These are phyloP conservation scores for Penicillium verrucosum DNA, from an alignment of 2,329 filamentous ascomycete genomes.

Conservation along the genomic window DNA sequence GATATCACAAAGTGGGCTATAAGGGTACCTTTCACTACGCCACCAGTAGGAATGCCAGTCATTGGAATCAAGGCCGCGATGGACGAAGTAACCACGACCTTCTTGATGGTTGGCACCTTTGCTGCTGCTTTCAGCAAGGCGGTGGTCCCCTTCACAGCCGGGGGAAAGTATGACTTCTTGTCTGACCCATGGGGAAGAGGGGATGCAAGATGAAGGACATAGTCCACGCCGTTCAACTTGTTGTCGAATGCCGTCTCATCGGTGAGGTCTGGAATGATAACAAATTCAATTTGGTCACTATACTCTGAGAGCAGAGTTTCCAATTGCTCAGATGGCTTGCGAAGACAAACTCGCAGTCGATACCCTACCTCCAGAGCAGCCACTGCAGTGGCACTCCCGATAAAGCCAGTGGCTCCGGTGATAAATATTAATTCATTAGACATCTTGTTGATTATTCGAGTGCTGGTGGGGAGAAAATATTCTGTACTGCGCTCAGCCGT, in stretches of 20 bases:
- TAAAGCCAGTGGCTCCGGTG: slow-evolving; percentile 27
- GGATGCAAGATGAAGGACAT: slow-evolving; percentile 26
- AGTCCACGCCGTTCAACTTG: slow-evolving; percentile 23
- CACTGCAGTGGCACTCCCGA: slow-evolving; percentile 22
- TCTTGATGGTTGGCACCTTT: slow-evolving; percentile 21
- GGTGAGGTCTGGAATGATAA: slow-evolving; percentile 20
- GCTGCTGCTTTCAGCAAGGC: slow-evolving; percentile 18
- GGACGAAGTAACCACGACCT: slow-evolving; percentile 24
- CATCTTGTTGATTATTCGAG: slow-evolving; percentile 13
- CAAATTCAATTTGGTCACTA: slow-evolving; percentile 16
- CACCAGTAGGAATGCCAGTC: slow-evolving; percentile 16
- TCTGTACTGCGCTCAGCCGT: background rate
- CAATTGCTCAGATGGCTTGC: slow-evolving; percentile 15
- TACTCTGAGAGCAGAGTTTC: slow-evolving; percentile 11
- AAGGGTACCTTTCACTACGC: slow-evolving; percentile 18
- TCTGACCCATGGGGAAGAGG: slow-evolving; percentile 19
- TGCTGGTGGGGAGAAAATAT: background rate
- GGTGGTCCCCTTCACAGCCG: slow-evolving; percentile 22
- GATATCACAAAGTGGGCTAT: too few relatives aligned
- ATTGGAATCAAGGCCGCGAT: slow-evolving; percentile 19
- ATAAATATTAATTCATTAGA: slow-evolving; percentile 21
- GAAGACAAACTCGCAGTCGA: slow-evolving; percentile 20
- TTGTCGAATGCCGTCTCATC: slow-evolving; percentile 13
- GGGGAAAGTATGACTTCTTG: slow-evolving; percentile 20
- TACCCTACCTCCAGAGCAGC: slow-evolving; percentile 23